Conservation (phyloP, 305 asterid species). For the Petunia hybrid region DNA sequence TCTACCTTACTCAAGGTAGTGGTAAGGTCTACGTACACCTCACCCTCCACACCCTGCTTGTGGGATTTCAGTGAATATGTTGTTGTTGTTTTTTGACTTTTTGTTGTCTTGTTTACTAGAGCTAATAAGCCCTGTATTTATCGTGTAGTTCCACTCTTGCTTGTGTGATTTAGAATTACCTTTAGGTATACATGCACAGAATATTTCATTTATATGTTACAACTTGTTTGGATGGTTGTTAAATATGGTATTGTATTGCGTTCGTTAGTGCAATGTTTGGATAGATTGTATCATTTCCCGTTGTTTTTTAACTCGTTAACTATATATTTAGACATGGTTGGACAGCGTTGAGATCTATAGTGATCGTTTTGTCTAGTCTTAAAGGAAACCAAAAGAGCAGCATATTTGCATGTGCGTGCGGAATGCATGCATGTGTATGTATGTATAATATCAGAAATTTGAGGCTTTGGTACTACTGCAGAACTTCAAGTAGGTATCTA, state of each 20-base stretch:
- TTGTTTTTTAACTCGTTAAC: neutral
- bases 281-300: too few species aligned
- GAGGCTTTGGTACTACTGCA: neutral
- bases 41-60: too few species aligned
- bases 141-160: too few species aligned
- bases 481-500: neutral
- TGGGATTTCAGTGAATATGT: too few species aligned
- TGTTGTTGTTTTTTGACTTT: too few species aligned
- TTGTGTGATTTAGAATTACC: slow-evolving; percentile 7
- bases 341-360: neutral
- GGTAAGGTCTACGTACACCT: too few species aligned
- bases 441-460: neutral
- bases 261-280: too few species aligned
- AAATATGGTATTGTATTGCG: too few species aligned
- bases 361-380: neutral
- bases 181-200: neutral
- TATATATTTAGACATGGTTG: neutral
- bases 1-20: too few species aligned
- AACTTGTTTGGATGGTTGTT: too few species aligned
- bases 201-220: neutral
- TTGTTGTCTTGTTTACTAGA: neutral
- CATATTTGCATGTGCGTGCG: neutral
- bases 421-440: neutral
- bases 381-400: neutral
- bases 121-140: neutral